Evolutionary conservation across 1,139 yeast species (phyloP).

Genomic region (Taphrina sp.): DNA sequence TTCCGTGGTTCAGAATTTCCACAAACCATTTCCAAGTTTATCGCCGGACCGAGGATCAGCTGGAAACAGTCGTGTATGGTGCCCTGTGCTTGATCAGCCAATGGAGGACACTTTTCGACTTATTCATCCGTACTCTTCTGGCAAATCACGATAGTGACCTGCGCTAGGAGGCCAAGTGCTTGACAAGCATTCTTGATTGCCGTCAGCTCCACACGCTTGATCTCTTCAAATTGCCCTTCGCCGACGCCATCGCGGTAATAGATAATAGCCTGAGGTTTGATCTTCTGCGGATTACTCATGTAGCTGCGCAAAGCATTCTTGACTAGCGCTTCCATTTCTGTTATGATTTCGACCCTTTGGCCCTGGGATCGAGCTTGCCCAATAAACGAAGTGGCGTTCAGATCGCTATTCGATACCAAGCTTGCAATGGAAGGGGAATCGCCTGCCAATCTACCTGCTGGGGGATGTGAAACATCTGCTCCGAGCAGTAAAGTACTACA

Average conservation of each 20-base stretch:
- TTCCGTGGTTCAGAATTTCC: neutral
- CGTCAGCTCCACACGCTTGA: constrained; percentile 42
- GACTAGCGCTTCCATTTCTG: constrained; percentile 41
- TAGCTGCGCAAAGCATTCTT: constrained; percentile 40
- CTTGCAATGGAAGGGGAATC: constrained; percentile 42
- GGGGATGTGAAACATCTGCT: constrained; percentile 44
- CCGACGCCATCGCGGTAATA: constrained; percentile 45
- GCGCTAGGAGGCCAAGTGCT: constrained; percentile 40
- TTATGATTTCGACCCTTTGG: constrained; percentile 41
- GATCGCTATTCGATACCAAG: constrained; percentile 42
- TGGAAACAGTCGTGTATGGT: constrained; percentile 43
- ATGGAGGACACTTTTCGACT: too few species aligned
- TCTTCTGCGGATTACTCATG: constrained; percentile 36
- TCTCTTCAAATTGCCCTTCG: constrained; percentile 42
- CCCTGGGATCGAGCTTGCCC: constrained; percentile 42
- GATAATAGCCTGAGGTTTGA: constrained; percentile 41
- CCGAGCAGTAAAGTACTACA: constrained; percentile 40
- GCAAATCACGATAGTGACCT: constrained; percentile 41
- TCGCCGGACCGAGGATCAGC: constrained; percentile 38
- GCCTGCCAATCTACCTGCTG: constrained; percentile 39
- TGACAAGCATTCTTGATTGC: constrained; percentile 40
- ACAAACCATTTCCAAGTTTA: constrained; percentile 39
- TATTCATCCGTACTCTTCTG: constrained; percentile 38
- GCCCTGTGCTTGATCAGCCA: constrained; percentile 32
- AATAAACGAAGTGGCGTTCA: constrained; percentile 40